A percentile compares a stretch with the other conserved stretches of the same genome.
Conservation (phyloP, 1,139 yeast species). For the Diutina pseudorugosa region DNA sequence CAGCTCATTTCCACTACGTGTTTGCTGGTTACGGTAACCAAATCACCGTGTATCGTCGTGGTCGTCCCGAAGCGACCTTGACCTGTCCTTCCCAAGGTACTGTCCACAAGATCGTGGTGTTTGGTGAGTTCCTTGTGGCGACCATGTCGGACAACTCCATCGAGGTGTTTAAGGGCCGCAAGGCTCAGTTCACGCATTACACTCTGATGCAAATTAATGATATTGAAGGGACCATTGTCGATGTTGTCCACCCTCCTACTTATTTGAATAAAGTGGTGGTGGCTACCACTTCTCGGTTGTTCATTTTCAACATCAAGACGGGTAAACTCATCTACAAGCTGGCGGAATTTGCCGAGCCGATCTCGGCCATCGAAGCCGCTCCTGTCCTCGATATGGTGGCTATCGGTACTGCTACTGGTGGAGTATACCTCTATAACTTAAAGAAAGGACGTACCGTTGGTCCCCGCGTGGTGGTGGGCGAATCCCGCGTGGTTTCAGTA, state of each 20-base stretch:
- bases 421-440: constrained; percentile 53
- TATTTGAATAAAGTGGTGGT: constrained; percentile 81
- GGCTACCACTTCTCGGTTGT: constrained; percentile 49
- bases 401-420: constrained; percentile 62
- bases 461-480: constrained; percentile 30
- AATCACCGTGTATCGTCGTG: constrained; percentile 77
- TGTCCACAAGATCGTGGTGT: constrained; percentile 42
- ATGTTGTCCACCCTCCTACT: constrained; percentile 76
- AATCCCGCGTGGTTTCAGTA: constrained; percentile 46
- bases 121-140: constrained; percentile 73
- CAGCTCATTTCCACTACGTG: constrained; percentile 77
- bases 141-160: constrained; percentile 40
- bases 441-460: constrained; percentile 49
- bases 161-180: constrained; percentile 47
- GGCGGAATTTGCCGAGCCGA: constrained; percentile 28
- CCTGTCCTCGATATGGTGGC: constrained; percentile 84
- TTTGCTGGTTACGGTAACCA: constrained; percentile 65
- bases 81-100: constrained; percentile 7
- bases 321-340: constrained; percentile 62
- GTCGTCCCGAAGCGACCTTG: constrained; percentile 52
- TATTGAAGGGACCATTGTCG: constrained; percentile 60
- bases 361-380: constrained; percentile 62
- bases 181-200: constrained; percentile 52
- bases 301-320: constrained; percentile 65
- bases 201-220: constrained; percentile 34